Base-by-base conservation (phyloP, 225 moss, liverwort and hornwort genomes). In the Climacium dendroides region DNA sequence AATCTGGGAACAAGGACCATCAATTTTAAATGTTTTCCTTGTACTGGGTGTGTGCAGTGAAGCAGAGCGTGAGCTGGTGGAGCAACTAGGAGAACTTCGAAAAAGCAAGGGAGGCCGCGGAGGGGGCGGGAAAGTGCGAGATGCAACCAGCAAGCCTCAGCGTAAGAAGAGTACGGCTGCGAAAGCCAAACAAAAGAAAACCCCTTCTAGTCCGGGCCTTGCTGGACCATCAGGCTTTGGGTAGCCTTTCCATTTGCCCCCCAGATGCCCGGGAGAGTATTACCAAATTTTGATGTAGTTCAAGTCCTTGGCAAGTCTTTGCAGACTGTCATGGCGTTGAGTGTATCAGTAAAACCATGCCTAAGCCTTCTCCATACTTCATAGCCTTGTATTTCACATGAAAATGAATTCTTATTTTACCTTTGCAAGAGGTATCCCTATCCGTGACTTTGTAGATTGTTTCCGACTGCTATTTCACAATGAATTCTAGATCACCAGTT, bases 141-240 rank as follows among this genome's bases (percentile, higher is more conserved):
- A 92, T 90, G 83, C 93, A 72, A 92, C 88, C 91, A 94, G 93
- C 98, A 99, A 94, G 96, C 95, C 95, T 92, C 99, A 97, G 92
- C 97, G 99, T 97, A 99, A 99, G 98, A 96, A 96, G 94, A 96
- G 94, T 94, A 93, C 92, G 93, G 95, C 94, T 94, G 92, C 94
- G 93, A 95, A 93, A 92, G 91, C 96, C 91, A 94, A 94, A 89
- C 85, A 90, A 92, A 92, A 92, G 89, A 94, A 91, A 86, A 86
- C 75, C 54, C 89, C 92, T 91, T 82, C 91, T 93, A 94, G 92
- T 94, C 90, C 94, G 74, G 92, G 88, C 91, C 88, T 92, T 91
- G 94, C 94, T 91, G 94, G 92, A 92, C 86, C 90, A 86, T 94
- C 91, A 81, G 94, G 92, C 94, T 91, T 94, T 92, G 94, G 92